Base-by-base conservation (phyloP, 2,329 filamentous ascomycete genomes). In the Fusarium chuoi region DNA sequence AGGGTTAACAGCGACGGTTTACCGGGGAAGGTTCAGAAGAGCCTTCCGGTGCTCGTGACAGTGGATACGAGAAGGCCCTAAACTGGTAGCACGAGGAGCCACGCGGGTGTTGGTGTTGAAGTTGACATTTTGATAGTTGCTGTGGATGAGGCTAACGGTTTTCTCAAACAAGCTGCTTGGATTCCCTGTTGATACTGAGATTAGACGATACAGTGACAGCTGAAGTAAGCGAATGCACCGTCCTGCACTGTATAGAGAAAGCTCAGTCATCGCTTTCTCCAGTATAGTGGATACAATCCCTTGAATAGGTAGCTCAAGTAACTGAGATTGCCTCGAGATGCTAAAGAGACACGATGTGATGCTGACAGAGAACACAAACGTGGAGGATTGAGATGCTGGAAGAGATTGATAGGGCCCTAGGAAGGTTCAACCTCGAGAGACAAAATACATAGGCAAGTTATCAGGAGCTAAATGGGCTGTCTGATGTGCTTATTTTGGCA, bases 31-130 rank as follows among this genome's bases (percentile, higher is more conserved):
- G 46, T 64, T 65, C 48, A 71, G 55, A 55, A 46, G 64, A 58
- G 51, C 48, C 58, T 57, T 36, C 61, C 54, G 60, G 60, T 35
- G 64, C 71, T 73, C 61, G 62, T 62, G 68, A 58, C 55, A 52
- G 74, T 70, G 76, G 76, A 62, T 67, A 73, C 68, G 20, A 56
- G 65, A 74, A 62, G 45, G 63, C 65, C 64, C 65, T 65, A 70
- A 62, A n/a, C 33, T 42, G 30, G 24, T 35, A 68, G 65, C 33
- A 62, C 38, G 65, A 67, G 33, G 46, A 63, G 49, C 68, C 65
- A 63, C 52, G 45, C 61, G 62, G 58, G 59, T 30, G 64, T 48
- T 71, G 71, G 58, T 46, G 24, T 52, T 51, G 46, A 44, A 20
- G 41, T 56, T 65, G 65, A 62, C 52, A 62, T 70, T 62, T 65